Conservation (phyloP, 805 yeast species). For the Schwanniomyces occidentalis region DNA sequence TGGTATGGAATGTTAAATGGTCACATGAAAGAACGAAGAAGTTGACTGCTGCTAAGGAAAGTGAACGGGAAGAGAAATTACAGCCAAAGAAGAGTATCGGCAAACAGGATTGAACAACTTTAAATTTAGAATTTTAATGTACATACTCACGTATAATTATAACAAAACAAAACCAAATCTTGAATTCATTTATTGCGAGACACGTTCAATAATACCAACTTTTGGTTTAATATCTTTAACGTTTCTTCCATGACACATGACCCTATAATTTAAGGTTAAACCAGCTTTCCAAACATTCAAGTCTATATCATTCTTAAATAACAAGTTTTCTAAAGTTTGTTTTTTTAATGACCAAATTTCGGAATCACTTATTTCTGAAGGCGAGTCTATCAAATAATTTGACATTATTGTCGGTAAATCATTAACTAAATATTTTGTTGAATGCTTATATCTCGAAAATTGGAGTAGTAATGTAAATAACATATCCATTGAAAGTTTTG, state of each 20-base stretch:
- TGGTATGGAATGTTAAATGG: conserved; percentile 11
- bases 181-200: conserved; percentile 10
- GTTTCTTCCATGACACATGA: conserved; percentile 27
- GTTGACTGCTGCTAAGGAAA: conserved; percentile 6
- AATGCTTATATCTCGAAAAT: conserved; percentile 19
- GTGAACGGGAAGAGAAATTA: conserved; percentile 6
- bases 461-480: conserved; percentile 19
- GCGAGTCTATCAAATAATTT: conserved; percentile 18
- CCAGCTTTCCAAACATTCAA: conserved; percentile 23
- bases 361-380: conserved; percentile 14
- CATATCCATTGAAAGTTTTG: conserved; percentile 21
- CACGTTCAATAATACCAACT: conserved; percentile 27
- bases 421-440: conserved; percentile 20
- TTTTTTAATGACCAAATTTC: conserved; percentile 27
- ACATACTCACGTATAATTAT: no score
- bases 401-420: conserved; percentile 24
- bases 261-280: conserved; percentile 14
- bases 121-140: no score
- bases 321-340: conserved; percentile 22
- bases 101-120: not conserved
- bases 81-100: not conserved
- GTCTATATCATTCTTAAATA: conserved; percentile 12
- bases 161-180: no score
- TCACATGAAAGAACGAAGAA: conserved; percentile 9
- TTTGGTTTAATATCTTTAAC: conserved; percentile 15